Conservation (phyloP, 352 stramenopile genomes). For the Phytopythium vexans region DNA sequence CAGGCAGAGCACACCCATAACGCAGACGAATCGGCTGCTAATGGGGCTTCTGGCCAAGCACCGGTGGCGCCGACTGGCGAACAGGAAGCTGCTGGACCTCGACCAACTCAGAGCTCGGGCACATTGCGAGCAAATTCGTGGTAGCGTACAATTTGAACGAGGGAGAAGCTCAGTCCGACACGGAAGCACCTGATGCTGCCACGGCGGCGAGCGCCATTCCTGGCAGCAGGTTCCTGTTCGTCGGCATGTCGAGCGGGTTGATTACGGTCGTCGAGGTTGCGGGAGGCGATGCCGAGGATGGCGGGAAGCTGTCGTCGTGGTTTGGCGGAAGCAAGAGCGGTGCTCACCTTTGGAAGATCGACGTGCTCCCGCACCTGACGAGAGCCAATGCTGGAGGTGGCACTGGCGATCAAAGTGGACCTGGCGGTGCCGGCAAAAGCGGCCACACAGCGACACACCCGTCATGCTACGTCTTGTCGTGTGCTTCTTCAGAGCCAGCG, state of each 20-base stretch:
- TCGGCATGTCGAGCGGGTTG: conserved; percentile 72
- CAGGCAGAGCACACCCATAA: conserved; percentile 4
- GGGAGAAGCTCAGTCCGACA: conserved; percentile 34
- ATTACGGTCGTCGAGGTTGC: conserved; percentile 64
- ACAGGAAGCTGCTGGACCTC: too few relatives aligned
- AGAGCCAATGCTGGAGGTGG: neutral
- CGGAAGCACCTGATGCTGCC: conserved; percentile 33
- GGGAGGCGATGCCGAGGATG: neutral
- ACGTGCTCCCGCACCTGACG: conserved; percentile 56
- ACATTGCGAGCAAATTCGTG: conserved; percentile 16
- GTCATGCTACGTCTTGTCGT: conserved; percentile 56
- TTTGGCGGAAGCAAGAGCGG: conserved; percentile 18
- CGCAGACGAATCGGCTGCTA: too few relatives aligned
- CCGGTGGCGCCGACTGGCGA: neutral
- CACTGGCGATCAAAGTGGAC: neutral
- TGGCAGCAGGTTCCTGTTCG: conserved; percentile 60
- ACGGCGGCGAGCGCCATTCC: conserved; percentile 39
- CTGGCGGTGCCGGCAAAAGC: conserved; percentile 3
- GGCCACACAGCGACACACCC: conserved; percentile 5
- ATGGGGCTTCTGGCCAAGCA: neutral
- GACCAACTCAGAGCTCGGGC: neutral
- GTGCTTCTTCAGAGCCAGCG: conserved; percentile 34
- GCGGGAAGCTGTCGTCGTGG: conserved; percentile 18
- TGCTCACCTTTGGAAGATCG: conserved; percentile 75
- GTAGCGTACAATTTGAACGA: conserved; percentile 64